A percentile compares a stretch with the other conserved stretches of the same genome.
These are phyloP conservation scores for Agrostemma githago DNA, from an alignment of 148 eudicot species.

Conservation along the genomic window DNA sequence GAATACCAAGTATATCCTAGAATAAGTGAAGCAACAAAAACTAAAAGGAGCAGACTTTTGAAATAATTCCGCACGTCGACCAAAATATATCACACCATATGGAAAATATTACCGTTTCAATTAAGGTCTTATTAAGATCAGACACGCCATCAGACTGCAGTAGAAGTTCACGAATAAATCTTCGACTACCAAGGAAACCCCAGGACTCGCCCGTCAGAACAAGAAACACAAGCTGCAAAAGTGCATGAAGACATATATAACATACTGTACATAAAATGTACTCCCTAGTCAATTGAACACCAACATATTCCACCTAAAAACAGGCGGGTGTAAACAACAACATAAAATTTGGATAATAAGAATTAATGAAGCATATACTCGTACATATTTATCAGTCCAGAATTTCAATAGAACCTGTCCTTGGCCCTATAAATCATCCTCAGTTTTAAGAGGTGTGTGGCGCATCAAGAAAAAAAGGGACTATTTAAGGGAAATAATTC, in stretches of 20 bases:
- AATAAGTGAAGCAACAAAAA: background rate
- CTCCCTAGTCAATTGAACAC: background rate
- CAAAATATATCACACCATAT: background rate
- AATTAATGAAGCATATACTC: background rate
- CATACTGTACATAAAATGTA: background rate
- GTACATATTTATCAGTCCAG: background rate
- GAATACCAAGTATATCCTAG: background rate
- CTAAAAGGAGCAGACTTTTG: background rate
- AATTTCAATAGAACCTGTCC: background rate
- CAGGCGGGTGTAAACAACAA: background rate
- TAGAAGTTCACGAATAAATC: slow-evolving; percentile 84
- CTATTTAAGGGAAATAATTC: too few relatives aligned
- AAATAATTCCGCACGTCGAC: background rate
- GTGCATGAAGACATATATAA: background rate
- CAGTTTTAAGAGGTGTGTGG: background rate
- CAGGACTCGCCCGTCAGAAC: slow-evolving; percentile 94
- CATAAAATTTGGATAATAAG: background rate
- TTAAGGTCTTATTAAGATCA: slow-evolving; percentile 60
- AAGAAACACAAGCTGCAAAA: slow-evolving; percentile 70
- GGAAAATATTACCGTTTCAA: slow-evolving; percentile 57
- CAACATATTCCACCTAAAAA: background rate
- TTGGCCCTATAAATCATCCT: background rate
- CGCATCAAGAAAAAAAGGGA: background rate
- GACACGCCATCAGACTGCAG: slow-evolving; percentile 53
- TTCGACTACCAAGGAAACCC: slow-evolving; percentile 96